These are phyloP conservation scores for Teratosphaeria zuluensis DNA, from an alignment of 2,329 filamentous ascomycete genomes.

Conservation along the genomic window DNA sequence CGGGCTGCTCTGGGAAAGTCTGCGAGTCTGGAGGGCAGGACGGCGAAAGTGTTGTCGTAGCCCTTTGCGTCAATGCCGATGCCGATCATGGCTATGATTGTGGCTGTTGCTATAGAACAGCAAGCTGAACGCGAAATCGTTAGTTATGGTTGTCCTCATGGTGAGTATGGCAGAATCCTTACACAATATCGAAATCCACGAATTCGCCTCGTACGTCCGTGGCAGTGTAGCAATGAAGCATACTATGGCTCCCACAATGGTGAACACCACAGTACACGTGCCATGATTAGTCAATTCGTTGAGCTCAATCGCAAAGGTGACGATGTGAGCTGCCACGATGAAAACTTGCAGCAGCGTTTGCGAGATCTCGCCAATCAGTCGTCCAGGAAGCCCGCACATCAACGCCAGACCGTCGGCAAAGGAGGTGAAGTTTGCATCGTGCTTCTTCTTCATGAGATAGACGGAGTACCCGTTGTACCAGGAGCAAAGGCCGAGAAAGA, in stretches of 20 bases:
- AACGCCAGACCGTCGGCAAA: conserved; percentile 60
- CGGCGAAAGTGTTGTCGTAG: conserved; percentile 26
- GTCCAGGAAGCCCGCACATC: conserved; percentile 47
- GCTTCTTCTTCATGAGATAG: conserved; percentile 46
- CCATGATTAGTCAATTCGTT: conserved; percentile 54
- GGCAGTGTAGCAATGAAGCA: conserved; percentile 52
- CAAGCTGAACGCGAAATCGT: conserved; percentile 39
- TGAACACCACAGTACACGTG: conserved; percentile 49
- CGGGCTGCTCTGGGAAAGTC: conserved; percentile 43
- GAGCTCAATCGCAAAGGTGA: conserved; percentile 61
- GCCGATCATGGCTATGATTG: conserved; percentile 56
- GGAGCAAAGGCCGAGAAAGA: conserved; percentile 44
- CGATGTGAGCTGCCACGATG: conserved; percentile 60
- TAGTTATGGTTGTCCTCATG: neutral
- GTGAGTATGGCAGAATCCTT: conserved; percentile 12
- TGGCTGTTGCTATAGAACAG: conserved; percentile 52
- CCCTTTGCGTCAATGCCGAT: conserved; percentile 45
- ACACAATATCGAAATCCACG: conserved; percentile 53
- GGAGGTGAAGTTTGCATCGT: conserved; percentile 48
- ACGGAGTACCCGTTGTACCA: conserved; percentile 53
- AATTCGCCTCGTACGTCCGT: conserved; percentile 53
- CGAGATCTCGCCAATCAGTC: conserved; percentile 52
- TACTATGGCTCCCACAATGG: conserved; percentile 48
- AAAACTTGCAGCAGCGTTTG: conserved; percentile 56
- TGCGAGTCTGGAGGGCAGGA: conserved; percentile 30